Evolutionary conservation across 2,329 filamentous ascomycete species (phyloP).

Genomic region (Scedosporium boydii): DNA sequence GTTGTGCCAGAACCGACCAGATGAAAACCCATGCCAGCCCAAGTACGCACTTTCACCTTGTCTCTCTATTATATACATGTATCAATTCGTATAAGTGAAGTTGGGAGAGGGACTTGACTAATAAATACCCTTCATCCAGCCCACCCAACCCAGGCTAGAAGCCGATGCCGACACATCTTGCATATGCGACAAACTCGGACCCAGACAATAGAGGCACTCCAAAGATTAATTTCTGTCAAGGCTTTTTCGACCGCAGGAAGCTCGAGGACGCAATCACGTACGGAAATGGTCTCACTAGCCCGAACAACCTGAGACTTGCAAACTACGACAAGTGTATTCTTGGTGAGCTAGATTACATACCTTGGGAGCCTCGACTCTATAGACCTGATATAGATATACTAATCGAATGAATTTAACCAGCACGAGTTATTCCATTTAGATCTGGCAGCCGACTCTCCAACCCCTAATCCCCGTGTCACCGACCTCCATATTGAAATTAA

Average conservation of each 20-base stretch:
- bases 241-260: background rate
- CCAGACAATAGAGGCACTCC: background rate
- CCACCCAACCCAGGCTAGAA: background rate
- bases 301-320: background rate
- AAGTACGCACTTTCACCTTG: background rate
- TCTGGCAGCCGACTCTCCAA: background rate
- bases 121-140: background rate
- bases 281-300: background rate
- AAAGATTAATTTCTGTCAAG: background rate
- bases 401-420: background rate
- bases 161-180: background rate
- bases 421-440: background rate
- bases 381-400: background rate
- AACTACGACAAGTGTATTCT: background rate
- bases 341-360: background rate
- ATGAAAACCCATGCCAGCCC: background rate
- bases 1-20: background rate
- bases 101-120: background rate
- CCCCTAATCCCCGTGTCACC: background rate
- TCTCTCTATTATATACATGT: background rate
- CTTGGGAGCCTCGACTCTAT: background rate
- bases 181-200: background rate
- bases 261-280: background rate
- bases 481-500: background rate
- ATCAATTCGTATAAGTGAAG: background rate